Evolutionary conservation across 768 basidiomycete species (phyloP), one percentile per base, ranked within the genome.

Genomic region (Leucocoprinus leucothites): DNA sequence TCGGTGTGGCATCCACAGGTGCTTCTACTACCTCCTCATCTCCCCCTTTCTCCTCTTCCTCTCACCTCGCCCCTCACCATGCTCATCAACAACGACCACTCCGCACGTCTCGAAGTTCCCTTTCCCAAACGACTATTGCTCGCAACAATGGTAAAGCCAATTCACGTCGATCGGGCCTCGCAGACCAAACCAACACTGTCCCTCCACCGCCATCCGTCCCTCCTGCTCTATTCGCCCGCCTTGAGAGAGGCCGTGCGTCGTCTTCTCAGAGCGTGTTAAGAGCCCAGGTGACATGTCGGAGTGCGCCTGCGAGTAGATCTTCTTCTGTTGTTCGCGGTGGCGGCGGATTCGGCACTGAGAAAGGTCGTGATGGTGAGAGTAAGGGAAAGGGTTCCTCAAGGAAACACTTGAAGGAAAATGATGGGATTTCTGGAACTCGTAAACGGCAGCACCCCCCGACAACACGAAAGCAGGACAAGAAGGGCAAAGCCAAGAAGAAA

Each of bases 231-330:
- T 73, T 76, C 42, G 60, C 65, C 9, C 67, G 65, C 38, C 62
- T 77, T 11, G 72, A 71, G 46, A 62, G 68, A 13, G 73, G 71
- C 3, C 61, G 72, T 40, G 65, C 76, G 5, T 60, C 67, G 6
- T 64, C 63, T 24, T 73, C 73, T 44, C 67, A 69, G 35, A 67
- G 72, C 13, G 74, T 90, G 4, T 76, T 74, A 16, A 73, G 72
- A 25, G 81, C 81, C 31, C 73, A 74, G 26, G 88, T 89, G 25
- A 71, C 84, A 43, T 90, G 89, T 64, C 73, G 82, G 49, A 88
- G 87, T 61, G 85, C 87, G 3, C 87, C 89, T 3, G 78, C 77
- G 3, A 88, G 86, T 44, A 76, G 87, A 1, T 72, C 81, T 0
- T 72, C 74, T 9, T 89, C 86, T 6, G 69, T 61, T 25, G 67